Evolutionary conservation across 371 early-diverging fungal species (phyloP), one percentile per base, ranked within the genome.

Genomic region (Vairimorpha ceranae): DNA sequence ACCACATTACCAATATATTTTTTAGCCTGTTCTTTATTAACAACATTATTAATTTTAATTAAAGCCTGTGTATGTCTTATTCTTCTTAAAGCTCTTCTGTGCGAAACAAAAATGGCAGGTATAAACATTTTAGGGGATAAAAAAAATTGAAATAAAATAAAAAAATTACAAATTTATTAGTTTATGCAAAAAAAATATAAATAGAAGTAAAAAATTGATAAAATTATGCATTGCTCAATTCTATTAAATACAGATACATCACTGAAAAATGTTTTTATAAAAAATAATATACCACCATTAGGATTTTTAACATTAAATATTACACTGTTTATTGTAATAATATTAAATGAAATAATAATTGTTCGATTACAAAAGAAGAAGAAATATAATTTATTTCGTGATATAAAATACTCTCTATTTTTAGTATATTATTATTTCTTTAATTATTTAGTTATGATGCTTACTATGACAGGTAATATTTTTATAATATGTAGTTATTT

Each of bases 1-100:
- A 84, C 84, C 0, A 68, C 81, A 58, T 79, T 77, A 33, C 79
- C 80, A 23, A 84, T 59, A 51, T 80, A 84, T 17, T 77, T 77
- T 23, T 72, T 46, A 21, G 84, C 84, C 35, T 73, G 61, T 15
- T 79, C 80, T 54, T 70, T 80, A 6, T 41, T 70, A 17, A 33
- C 64, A 12, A 80, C 79, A 64, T 73, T 70, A 25, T 75, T 73
- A 45, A 84, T 79, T 46, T 67, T 79, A 25, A 84, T 30, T 10
- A 84, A 66, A 19, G 78, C 70, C 27, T 80, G 70, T 41, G 74
- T 73, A 30, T 78, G 81, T 70, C 79, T 51, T 2, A 80, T 65
- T 19, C 36, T 70, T 65, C 82, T 73, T 54, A 72, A 73, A 43
- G 75, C 77, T 70, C 84, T 72, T 70, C 72, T 80, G 72, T 75